Evolutionary conservation across 2,329 filamentous ascomycete species (phyloP).

Genomic region (Apiospora hydei): DNA sequence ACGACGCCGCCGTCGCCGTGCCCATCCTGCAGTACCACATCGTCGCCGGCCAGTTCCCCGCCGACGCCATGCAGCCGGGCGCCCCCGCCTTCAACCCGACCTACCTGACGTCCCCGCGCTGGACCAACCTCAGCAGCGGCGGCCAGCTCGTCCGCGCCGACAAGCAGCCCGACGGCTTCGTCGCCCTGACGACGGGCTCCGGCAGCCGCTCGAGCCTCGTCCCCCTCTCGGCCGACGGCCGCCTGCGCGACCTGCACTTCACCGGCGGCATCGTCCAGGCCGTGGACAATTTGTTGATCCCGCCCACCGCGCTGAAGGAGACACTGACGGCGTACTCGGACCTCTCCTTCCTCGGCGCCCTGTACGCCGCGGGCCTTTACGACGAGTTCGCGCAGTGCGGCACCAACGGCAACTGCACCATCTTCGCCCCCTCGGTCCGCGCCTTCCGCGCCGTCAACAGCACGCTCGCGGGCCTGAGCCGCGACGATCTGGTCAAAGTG

Average conservation of each 20-base stretch:
- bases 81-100: conserved; percentile 51
- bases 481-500: conserved; percentile 51
- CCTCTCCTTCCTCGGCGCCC: conserved; percentile 50
- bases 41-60: conserved; percentile 57
- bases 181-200: conserved; percentile 46
- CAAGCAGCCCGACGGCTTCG: conserved; percentile 49
- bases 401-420: conserved; percentile 51
- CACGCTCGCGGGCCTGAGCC: conserved; percentile 48
- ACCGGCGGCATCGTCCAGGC: conserved; percentile 59
- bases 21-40: conserved; percentile 69
- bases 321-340: conserved; percentile 46
- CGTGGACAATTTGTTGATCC: conserved; percentile 58
- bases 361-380: conserved; percentile 46
- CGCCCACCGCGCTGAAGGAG: conserved; percentile 49
- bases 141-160: conserved; percentile 58
- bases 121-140: conserved; percentile 54
- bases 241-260: conserved; percentile 54
- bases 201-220: conserved; percentile 52
- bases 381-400: conserved; percentile 48
- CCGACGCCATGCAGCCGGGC: conserved; percentile 45
- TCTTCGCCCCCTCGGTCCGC: conserved; percentile 61
- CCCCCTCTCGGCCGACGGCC: conserved; percentile 33
- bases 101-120: conserved; percentile 50
- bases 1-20: conserved; percentile 53
- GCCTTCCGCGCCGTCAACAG: conserved; percentile 58